Evolutionary conservation across 2,329 filamentous ascomycete genomes (phyloP).

Genomic region (Ceratocystiopsis minuta): DNA sequence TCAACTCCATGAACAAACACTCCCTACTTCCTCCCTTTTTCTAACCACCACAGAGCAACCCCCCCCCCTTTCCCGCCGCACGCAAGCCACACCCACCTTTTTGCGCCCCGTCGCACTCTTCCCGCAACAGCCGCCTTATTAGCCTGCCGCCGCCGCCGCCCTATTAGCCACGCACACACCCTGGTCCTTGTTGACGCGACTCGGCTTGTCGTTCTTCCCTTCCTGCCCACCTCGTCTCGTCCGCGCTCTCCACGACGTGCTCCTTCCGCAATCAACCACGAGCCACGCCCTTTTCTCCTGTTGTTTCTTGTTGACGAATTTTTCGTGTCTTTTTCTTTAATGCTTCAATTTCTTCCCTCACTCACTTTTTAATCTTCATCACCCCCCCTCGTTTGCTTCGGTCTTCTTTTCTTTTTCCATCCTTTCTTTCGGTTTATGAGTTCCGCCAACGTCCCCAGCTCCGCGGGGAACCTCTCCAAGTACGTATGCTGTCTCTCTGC

Average conservation of each 20-base stretch:
- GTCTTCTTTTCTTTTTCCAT: not conserved
- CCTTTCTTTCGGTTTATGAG: not conserved
- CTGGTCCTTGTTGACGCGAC: slow-evolving; percentile 5
- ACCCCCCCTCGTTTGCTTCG: not conserved
- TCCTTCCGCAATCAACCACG: not conserved
- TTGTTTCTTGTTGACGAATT: not conserved
- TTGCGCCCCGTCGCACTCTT: too few species aligned
- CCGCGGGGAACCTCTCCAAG: too few species aligned
- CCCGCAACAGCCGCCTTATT: too few species aligned
- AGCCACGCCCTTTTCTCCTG: not conserved
- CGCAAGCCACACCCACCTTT: not conserved
- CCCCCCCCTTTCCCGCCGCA: not conserved
- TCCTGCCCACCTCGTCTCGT: not conserved
- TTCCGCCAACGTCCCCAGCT: too few species aligned
- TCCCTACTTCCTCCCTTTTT: too few species aligned
- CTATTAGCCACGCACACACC: too few species aligned
- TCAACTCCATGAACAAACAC: not conserved
- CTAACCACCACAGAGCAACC: not conserved
- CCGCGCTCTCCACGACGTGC: not conserved
- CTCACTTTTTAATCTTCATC: not conserved
- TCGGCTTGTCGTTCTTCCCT: slow-evolving; percentile 7
- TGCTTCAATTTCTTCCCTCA: not conserved
- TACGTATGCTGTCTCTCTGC: too few species aligned
- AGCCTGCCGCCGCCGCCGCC: too few species aligned
- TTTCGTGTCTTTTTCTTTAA: too few species aligned